Conservation (phyloP, 192 early-diverging fungal species). For the Cetraspora pellucida region DNA sequence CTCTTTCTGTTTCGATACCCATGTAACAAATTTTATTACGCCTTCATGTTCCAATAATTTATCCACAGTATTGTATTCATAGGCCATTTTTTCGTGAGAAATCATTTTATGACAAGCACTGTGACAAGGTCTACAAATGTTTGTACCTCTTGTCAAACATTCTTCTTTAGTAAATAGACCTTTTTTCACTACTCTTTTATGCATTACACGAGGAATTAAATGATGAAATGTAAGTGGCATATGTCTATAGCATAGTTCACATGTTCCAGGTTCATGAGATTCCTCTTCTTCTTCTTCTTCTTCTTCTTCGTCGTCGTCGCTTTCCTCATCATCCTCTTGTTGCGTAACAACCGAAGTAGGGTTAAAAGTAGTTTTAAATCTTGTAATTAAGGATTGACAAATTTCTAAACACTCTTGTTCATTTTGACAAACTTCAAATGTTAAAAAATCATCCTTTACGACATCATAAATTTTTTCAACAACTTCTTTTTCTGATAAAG, state of each 20-base stretch:
- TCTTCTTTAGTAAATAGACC: constrained; percentile 32
- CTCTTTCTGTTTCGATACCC: constrained; percentile 36
- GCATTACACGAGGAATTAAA: constrained; percentile 39
- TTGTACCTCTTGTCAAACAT: constrained; percentile 35
- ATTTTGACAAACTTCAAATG: constrained; percentile 16
- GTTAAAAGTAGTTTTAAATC: constrained; percentile 4
- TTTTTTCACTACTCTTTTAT: constrained; percentile 34
- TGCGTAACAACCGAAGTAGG: background rate
- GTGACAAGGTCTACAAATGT: constrained; percentile 44
- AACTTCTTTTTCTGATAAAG: constrained; percentile 15
- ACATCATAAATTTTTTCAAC: constrained; percentile 13
- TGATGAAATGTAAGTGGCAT: constrained; percentile 47
- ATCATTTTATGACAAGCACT: constrained; percentile 37
- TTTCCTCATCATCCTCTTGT: constrained; percentile 7
- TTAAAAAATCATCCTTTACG: constrained; percentile 25
- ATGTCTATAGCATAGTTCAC: constrained; percentile 39
- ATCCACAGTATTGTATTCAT: constrained; percentile 38
- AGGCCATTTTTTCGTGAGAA: constrained; percentile 35
- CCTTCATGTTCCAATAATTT: constrained; percentile 37
- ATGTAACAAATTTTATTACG: constrained; percentile 36
- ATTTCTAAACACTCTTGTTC: constrained; percentile 25
- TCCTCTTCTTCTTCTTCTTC: constrained; percentile 35
- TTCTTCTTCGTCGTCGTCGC: background rate
- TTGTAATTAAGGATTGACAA: background rate
- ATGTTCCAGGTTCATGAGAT: constrained; percentile 30